phyloP scores from a whole-genome alignment of 2,329 filamentous ascomycete species.

The Aspergillus ustus region DNA sequence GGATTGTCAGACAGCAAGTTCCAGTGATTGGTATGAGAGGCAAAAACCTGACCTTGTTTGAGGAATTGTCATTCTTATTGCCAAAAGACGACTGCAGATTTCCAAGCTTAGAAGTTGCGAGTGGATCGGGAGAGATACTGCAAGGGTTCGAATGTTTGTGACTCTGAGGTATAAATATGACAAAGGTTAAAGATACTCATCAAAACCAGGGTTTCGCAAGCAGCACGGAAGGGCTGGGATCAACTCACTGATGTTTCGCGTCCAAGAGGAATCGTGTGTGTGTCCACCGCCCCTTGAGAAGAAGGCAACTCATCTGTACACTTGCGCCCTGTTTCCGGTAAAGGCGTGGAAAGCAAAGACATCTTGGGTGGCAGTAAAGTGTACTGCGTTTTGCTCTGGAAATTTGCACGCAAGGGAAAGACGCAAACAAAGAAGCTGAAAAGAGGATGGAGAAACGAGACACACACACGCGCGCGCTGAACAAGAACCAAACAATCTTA shows the following conservation, averaged over 20 bases:
- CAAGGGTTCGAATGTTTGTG: slow-evolving; percentile 31
- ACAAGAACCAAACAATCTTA: slow-evolving; percentile 31
- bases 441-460: slow-evolving; percentile 18
- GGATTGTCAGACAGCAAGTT: slow-evolving; percentile 37
- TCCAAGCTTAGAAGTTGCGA: slow-evolving; percentile 41
- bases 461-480: slow-evolving; percentile 23
- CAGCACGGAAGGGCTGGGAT: neutral
- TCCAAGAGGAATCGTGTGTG: slow-evolving; percentile 26
- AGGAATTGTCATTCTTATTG: slow-evolving; percentile 32
- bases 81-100: slow-evolving; percentile 33
- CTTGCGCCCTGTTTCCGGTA: slow-evolving; percentile 32
- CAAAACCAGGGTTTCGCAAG: too few species aligned
- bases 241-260: slow-evolving; percentile 34
- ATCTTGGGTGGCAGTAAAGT: slow-evolving; percentile 25
- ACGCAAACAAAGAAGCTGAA: slow-evolving; percentile 22
- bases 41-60: slow-evolving; percentile 42
- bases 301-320: slow-evolving; percentile 25
- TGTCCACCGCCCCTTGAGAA: slow-evolving; percentile 26
- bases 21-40: neutral
- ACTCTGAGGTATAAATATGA: slow-evolving; percentile 21
- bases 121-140: slow-evolving; percentile 34
- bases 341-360: slow-evolving; percentile 33
- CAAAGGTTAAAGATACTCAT: neutral
- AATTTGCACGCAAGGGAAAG: slow-evolving; percentile 5
- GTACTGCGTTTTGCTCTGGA: neutral